Evolutionary conservation across 345 rosid species (phyloP).

Genomic region (Salix suchowensis): DNA sequence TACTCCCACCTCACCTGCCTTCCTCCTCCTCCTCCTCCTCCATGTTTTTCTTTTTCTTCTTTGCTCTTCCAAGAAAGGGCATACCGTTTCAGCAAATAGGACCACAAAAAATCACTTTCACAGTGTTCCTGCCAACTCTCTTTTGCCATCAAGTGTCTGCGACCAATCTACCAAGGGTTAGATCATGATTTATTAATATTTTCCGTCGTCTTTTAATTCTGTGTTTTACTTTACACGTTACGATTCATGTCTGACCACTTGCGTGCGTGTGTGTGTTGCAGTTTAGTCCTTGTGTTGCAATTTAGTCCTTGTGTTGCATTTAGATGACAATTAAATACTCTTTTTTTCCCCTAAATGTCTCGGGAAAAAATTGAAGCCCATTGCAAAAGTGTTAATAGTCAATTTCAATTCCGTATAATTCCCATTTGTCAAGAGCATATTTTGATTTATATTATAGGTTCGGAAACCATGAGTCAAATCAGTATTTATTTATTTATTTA

Average conservation of each 20-base stretch:
- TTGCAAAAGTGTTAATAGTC: no score
- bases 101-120: background rate
- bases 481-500: no score
- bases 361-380: no score
- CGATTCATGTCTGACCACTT: background rate
- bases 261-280: background rate
- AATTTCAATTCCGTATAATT: no score
- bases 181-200: background rate
- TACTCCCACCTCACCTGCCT: background rate
- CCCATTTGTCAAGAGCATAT: no score
- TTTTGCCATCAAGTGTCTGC: background rate
- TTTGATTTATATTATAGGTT: no score
- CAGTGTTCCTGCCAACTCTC: background rate
- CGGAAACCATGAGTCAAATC: no score
- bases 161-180: background rate
- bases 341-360: no score
- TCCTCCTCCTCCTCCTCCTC: background rate
- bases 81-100: background rate
- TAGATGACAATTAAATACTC: no score
- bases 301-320: no score
- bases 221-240: no score
- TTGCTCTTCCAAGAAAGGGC: background rate
- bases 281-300: no score
- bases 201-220: background rate
- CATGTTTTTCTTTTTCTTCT: background rate